Conservation (phyloP, 139 green algal genomes). For the Chlorella ohadii region DNA sequence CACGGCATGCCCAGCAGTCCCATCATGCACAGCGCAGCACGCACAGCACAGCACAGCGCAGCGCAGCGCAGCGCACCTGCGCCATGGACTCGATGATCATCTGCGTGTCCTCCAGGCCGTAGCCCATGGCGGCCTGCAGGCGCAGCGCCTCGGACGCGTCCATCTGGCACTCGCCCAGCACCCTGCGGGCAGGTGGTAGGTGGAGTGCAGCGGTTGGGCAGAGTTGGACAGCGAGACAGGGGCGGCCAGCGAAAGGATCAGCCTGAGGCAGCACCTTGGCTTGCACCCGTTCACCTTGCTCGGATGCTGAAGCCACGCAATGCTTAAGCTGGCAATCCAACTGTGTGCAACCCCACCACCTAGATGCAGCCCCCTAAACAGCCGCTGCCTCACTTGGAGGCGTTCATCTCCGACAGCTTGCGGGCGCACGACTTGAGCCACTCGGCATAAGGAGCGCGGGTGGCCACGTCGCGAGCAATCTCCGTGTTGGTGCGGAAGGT, state of each 20-base stretch:
- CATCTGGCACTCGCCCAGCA: conserved; percentile 59
- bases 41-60: not conserved
- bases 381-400: conserved; percentile 43
- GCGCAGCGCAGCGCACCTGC: conserved; percentile 38
- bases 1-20: too few relatives aligned
- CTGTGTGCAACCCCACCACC: too few relatives aligned
- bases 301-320: too few relatives aligned
- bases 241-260: too few relatives aligned
- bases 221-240: too few relatives aligned
- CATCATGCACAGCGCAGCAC: not conserved
- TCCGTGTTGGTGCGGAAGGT: conserved; percentile 88
- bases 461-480: conserved; percentile 84
- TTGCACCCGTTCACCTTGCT: too few relatives aligned
- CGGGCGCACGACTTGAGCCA: conserved; percentile 75
- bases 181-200: too few relatives aligned
- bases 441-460: conserved; percentile 82
- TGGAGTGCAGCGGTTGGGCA: too few relatives aligned
- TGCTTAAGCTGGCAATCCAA: too few relatives aligned
- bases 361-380: too few relatives aligned
- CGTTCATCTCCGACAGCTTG: conserved; percentile 63
- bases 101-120: conserved; percentile 91
- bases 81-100: conserved; percentile 99
- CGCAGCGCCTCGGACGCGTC: conserved; percentile 62
- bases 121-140: conserved; percentile 73
- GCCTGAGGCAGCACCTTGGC: too few relatives aligned